These are phyloP conservation scores for Curvularia verruculosa DNA, from an alignment of 2,329 filamentous ascomycete genomes.

Conservation along the genomic window DNA sequence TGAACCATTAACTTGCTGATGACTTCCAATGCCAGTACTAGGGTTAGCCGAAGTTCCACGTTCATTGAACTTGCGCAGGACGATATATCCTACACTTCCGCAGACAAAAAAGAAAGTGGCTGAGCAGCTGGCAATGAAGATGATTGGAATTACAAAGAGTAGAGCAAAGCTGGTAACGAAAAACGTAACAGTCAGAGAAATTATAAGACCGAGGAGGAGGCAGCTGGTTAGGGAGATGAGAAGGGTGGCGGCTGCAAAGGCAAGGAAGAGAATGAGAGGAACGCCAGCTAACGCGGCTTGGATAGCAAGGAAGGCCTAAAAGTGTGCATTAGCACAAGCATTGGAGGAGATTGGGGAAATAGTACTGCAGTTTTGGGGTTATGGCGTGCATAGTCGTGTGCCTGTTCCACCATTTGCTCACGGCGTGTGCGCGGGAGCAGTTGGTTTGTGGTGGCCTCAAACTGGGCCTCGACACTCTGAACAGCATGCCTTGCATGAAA, in stretches of 20 bases:
- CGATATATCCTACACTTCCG: slow-evolving; percentile 64
- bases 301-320: slow-evolving; percentile 69
- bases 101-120: slow-evolving; percentile 67
- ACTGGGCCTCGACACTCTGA: slow-evolving; percentile 27
- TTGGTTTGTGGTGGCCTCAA: slow-evolving; percentile 53
- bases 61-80: slow-evolving; percentile 43
- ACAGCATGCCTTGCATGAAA: slow-evolving; percentile 22
- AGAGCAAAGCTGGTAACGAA: slow-evolving; percentile 72
- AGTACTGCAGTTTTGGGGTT: slow-evolving; percentile 74
- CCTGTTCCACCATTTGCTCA: slow-evolving; percentile 60
- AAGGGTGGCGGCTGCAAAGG: slow-evolving; percentile 68
- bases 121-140: slow-evolving; percentile 68
- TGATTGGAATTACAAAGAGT: slow-evolving; percentile 69
- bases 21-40: slow-evolving; percentile 27
- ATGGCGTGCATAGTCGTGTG: slow-evolving; percentile 63
- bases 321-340: neutral
- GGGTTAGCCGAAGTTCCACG: slow-evolving; percentile 29
- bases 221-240: slow-evolving; percentile 67
- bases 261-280: slow-evolving; percentile 71
- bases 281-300: slow-evolving; percentile 70
- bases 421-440: slow-evolving; percentile 67
- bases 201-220: slow-evolving; percentile 59
- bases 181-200: slow-evolving; percentile 65
- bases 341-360: neutral
- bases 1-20: slow-evolving; percentile 7